phyloP scores from a whole-genome alignment of 2,329 filamentous ascomycete species.

The Piedraia hortae region DNA sequence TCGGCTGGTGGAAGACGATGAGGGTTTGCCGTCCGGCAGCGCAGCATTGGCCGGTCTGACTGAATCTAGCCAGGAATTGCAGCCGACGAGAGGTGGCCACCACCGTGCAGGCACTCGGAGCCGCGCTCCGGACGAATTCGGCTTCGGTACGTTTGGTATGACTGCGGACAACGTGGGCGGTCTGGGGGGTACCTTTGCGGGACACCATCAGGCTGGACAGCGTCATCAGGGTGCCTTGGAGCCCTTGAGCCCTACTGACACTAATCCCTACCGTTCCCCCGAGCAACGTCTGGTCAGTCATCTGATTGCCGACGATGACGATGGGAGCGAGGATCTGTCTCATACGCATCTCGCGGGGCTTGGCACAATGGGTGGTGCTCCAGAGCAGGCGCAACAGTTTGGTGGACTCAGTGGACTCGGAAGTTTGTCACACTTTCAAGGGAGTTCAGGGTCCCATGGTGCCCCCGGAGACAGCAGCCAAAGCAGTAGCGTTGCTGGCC shows the following conservation, averaged over 20 bases:
- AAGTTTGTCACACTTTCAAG: slow-evolving; percentile 11
- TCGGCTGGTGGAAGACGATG: slow-evolving; percentile 35
- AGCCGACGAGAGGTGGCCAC: slow-evolving; percentile 14
- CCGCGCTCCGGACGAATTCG: slow-evolving; percentile 26
- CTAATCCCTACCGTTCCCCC: slow-evolving; percentile 87
- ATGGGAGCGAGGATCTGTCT: slow-evolving; percentile 9
- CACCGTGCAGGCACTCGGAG: slow-evolving; percentile 18
- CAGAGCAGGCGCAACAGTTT: slow-evolving; percentile 6
- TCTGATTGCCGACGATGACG: slow-evolving; percentile 20
- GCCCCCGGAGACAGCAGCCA: slow-evolving; percentile 74
- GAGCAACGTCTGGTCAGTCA: slow-evolving; percentile 39
- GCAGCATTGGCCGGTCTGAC: slow-evolving; percentile 49
- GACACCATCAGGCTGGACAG: slow-evolving; percentile 23
- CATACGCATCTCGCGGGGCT: slow-evolving; percentile 9
- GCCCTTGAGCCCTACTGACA: slow-evolving; percentile 71
- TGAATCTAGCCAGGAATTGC: slow-evolving; percentile 38
- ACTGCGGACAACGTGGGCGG: slow-evolving; percentile 20
- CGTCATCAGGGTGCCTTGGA: slow-evolving; percentile 25
- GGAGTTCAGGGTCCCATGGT: slow-evolving; percentile 12
- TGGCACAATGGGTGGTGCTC: slow-evolving; percentile 7
- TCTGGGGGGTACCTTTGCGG: slow-evolving; percentile 11
- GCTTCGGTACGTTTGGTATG: slow-evolving; percentile 33
- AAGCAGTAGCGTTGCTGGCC: slow-evolving; percentile 59
- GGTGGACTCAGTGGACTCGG: slow-evolving; percentile 11
- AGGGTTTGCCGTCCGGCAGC: slow-evolving; percentile 35